A percentile compares a stretch with the other conserved stretches of the same genome.
These are phyloP conservation scores for Oryza nivara DNA, from an alignment of 176 grass and related monocot genomes.

Conservation along the genomic window DNA sequence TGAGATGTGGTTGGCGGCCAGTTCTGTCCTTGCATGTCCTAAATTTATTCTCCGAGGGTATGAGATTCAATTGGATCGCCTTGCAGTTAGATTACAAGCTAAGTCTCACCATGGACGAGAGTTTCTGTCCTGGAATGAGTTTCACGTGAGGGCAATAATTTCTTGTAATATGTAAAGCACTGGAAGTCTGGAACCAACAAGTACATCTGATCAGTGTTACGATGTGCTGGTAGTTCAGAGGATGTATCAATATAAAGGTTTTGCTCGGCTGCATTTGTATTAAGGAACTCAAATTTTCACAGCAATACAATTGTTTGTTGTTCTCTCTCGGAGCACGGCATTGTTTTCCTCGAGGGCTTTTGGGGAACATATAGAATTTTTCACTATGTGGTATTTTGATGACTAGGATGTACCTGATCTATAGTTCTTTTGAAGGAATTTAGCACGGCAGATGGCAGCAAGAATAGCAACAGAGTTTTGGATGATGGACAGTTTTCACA, in stretches of 20 bases:
- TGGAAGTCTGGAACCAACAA: constrained; percentile 38
- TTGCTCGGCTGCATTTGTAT: constrained; percentile 28
- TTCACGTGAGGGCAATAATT: constrained; percentile 43
- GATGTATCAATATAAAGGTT: constrained; percentile 39
- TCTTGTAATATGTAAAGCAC: constrained; percentile 48
- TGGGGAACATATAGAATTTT: neutral
- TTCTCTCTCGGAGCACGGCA: neutral
- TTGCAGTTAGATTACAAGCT: constrained; percentile 31
- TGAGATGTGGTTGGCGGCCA: constrained; percentile 39
- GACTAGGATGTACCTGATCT: neutral
- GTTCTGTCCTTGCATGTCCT: constrained; percentile 41
- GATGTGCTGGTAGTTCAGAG: constrained; percentile 41
- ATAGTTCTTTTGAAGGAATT: too few species aligned
- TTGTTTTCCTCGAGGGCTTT: neutral
- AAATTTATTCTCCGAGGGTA: constrained; percentile 40
- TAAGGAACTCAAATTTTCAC: constrained; percentile 1
- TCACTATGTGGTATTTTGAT: neutral
- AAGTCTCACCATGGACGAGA: constrained; percentile 18
- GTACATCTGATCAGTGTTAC: constrained; percentile 34
- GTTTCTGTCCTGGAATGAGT: constrained; percentile 44
- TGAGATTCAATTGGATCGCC: constrained; percentile 16
- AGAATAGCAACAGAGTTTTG: too few species aligned
- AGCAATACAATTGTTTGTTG: neutral
- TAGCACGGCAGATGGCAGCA: too few species aligned
- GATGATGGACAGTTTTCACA: too few species aligned